These are phyloP conservation scores for Paramecium bursaria DNA, from an alignment of 73 alveolate genomes.

Conservation along the genomic window DNA sequence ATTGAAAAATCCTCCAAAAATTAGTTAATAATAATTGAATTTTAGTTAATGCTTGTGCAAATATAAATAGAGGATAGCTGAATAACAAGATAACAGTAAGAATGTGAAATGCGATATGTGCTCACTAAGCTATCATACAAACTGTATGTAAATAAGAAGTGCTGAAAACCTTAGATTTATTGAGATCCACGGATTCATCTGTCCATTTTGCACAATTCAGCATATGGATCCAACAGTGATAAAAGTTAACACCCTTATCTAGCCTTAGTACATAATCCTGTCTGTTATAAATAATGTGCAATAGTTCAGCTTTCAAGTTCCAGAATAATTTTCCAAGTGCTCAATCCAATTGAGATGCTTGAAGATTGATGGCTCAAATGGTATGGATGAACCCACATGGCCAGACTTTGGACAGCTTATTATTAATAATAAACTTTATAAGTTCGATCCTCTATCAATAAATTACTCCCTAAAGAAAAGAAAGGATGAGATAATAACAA, in stretches of 20 bases:
- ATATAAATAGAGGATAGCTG: neutral
- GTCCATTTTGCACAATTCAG: slow-evolving; percentile 16
- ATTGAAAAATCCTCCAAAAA: neutral
- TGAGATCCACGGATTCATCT: slow-evolving; percentile 3
- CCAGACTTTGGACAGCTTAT: slow-evolving; percentile 66
- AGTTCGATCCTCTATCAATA: slow-evolving; percentile 31
- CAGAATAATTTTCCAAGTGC: neutral
- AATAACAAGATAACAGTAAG: neutral
- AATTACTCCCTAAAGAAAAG: slow-evolving; percentile 59
- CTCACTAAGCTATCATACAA: neutral
- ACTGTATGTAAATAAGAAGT: slow-evolving; percentile 13
- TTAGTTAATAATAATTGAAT: neutral
- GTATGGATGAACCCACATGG: slow-evolving; percentile 65
- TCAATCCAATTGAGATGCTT: slow-evolving; percentile 60
- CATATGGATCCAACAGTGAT: neutral
- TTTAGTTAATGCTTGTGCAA: slow-evolving; percentile 10
- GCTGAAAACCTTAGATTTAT: too few species aligned
- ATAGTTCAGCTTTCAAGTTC: neutral
- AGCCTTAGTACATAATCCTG: neutral
- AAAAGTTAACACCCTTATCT: neutral
- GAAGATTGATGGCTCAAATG: slow-evolving; percentile 55
- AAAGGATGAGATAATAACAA: slow-evolving; percentile 52
- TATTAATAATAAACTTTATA: slow-evolving; percentile 4
- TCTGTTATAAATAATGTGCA: slow-evolving; percentile 1
- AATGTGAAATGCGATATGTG: neutral